Evolutionary conservation across 1,139 yeast species (phyloP).

Genomic region (Saccharomyces pastorianus): DNA sequence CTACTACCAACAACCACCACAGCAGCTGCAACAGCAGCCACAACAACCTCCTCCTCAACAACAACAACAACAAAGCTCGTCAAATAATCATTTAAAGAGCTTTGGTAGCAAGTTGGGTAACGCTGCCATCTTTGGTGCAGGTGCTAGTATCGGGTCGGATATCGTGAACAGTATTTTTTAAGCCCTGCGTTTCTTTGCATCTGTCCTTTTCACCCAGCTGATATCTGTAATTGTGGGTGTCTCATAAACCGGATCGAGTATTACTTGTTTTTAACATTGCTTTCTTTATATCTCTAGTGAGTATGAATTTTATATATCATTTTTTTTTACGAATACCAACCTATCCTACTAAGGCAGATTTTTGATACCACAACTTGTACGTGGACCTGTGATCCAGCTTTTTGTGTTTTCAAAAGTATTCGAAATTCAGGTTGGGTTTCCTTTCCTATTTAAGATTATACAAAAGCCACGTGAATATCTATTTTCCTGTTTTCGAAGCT

Average conservation of each 20-base stretch:
- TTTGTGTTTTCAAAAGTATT: too few relatives aligned
- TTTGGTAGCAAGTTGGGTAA: conserved; percentile 83
- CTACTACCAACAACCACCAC: conserved; percentile 5
- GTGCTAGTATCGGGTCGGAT: conserved; percentile 90
- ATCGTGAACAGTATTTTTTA: conserved; percentile 77
- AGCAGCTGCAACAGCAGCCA: conserved; percentile 11
- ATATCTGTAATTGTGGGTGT: not conserved
- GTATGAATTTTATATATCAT: not conserved
- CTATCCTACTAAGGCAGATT: not conserved
- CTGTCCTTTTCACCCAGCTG: not conserved
- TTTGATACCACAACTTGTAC: too few relatives aligned
- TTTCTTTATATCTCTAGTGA: not conserved
- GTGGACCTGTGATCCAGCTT: too few relatives aligned
- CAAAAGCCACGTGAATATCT: not conserved
- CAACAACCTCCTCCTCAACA: conserved; percentile 12
- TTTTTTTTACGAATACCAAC: not conserved
- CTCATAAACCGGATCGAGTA: not conserved
- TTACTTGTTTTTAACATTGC: not conserved
- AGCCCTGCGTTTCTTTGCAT: conserved; percentile 3
- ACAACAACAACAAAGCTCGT: conserved; percentile 12
- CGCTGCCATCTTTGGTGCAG: conserved; percentile 95
- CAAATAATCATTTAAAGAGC: conserved; percentile 38
- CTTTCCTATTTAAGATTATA: not conserved
- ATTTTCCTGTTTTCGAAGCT: not conserved
- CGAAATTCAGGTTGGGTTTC: too few relatives aligned